These are phyloP conservation scores for Melanogaster broomeanus DNA, from an alignment of 768 basidiomycete genomes.

Conservation along the genomic window DNA sequence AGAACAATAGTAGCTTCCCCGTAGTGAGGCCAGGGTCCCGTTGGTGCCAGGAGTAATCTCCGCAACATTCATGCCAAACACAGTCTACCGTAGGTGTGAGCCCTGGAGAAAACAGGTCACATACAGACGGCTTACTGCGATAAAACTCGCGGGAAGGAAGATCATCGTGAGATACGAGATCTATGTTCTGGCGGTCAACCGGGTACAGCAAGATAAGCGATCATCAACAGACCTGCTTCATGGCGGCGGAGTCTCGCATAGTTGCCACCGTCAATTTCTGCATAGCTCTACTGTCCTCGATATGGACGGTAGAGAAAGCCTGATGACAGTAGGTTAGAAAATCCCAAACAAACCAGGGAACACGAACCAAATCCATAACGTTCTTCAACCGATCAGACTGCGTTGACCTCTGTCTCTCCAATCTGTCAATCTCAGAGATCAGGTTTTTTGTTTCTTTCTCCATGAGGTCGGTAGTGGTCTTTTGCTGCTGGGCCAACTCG, in stretches of 20 bases:
- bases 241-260: conserved; percentile 41
- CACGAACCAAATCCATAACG: conserved; percentile 31
- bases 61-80: conserved; percentile 30
- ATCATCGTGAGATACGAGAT: conserved; percentile 63
- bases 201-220: background rate
- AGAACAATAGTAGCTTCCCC: conserved; percentile 47
- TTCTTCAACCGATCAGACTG: conserved; percentile 32
- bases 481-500: conserved; percentile 8
- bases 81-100: conserved; percentile 25
- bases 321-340: conserved; percentile 19
- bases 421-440: conserved; percentile 47
- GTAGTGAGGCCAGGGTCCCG: conserved; percentile 40
- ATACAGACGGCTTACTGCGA: conserved; percentile 20
- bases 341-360: background rate
- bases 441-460: conserved; percentile 19
- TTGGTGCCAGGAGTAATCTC: conserved; percentile 30
- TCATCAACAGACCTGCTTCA: conserved; percentile 30
- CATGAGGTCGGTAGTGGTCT: conserved; percentile 12
- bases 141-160: conserved; percentile 58
- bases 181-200: conserved; percentile 22
- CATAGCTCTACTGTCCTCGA: conserved; percentile 57
- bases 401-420: conserved; percentile 27
- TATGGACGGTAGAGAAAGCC: conserved; percentile 64
- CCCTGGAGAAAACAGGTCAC: too few species aligned
- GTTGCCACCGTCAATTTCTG: conserved; percentile 49